phyloP scores from a whole-genome alignment of 2,329 filamentous ascomycete species.

The Fusarium ambrosium region DNA sequence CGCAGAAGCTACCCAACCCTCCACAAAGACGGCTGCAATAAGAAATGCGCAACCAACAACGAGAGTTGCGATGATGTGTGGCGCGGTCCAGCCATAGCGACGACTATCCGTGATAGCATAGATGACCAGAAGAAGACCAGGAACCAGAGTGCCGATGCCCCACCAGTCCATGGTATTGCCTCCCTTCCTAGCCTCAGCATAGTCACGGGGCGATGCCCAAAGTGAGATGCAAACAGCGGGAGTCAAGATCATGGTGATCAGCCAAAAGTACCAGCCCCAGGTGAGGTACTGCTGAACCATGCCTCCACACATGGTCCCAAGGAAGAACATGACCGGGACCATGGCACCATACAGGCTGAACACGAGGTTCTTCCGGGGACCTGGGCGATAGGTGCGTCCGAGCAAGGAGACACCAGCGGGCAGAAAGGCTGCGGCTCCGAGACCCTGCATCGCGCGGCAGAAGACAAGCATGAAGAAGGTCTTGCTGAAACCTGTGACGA shows the following conservation, averaged over 20 bases:
- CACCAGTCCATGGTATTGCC: conserved; percentile 71
- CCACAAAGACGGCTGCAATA: conserved; percentile 69
- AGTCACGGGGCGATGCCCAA: conserved; percentile 54
- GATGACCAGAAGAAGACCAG: conserved; percentile 74
- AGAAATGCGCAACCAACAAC: conserved; percentile 68
- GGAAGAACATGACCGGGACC: conserved; percentile 68
- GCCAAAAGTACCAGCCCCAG: conserved; percentile 79
- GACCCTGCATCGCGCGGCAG: conserved; percentile 76
- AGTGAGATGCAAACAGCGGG: conserved; percentile 63
- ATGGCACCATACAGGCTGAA: conserved; percentile 69
- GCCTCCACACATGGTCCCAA: conserved; percentile 76
- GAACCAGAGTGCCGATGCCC: conserved; percentile 66
- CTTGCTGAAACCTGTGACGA: conserved; percentile 74
- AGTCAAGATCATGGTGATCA: conserved; percentile 60
- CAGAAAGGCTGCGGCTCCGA: conserved; percentile 77
- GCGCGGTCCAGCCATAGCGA: conserved; percentile 73
- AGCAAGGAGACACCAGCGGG: conserved; percentile 77
- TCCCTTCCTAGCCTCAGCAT: conserved; percentile 47
- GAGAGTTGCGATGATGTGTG: conserved; percentile 73
- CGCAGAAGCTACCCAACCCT: conserved; percentile 71
- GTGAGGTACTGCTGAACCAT: conserved; percentile 68
- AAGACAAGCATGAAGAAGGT: conserved; percentile 76
- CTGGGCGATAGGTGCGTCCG: conserved; percentile 74
- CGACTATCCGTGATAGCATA: conserved; percentile 77
- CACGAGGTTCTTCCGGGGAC: conserved; percentile 76